These are phyloP conservation scores for Stagonosporopsis tanaceti DNA, from an alignment of 2,329 filamentous ascomycete genomes.

Conservation along the genomic window DNA sequence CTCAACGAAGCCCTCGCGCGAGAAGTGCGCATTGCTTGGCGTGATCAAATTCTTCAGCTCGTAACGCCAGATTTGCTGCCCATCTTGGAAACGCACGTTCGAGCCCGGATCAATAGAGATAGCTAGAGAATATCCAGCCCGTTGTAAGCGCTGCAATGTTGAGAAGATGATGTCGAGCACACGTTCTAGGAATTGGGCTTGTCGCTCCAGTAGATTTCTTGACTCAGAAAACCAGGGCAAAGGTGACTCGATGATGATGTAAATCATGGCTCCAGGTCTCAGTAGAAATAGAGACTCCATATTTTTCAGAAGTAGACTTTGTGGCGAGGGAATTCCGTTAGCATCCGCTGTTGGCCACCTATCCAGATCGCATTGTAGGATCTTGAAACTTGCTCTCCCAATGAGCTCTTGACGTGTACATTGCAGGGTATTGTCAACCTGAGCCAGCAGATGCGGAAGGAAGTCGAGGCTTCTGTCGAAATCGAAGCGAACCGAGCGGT, in stretches of 20 bases:
- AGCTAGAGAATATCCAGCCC: constrained; percentile 5
- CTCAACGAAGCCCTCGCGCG: constrained; percentile 8
- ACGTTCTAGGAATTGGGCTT: constrained; percentile 8
- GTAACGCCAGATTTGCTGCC: constrained; percentile 18
- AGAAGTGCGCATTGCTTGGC: constrained; percentile 14
- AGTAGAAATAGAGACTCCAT: constrained; percentile 17
- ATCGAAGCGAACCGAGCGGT: constrained; percentile 17
- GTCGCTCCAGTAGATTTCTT: constrained; percentile 13
- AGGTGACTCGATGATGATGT: constrained; percentile 11
- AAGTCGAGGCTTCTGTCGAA: constrained; percentile 18
- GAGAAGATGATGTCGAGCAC: constrained; percentile 16
- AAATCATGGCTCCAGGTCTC: constrained; percentile 10
- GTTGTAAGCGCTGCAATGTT: not conserved
- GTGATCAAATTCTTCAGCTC: constrained; percentile 19
- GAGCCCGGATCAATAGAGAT: constrained; percentile 16
- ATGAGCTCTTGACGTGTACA: constrained; percentile 14
- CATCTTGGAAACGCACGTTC: constrained; percentile 11
- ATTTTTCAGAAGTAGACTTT: constrained; percentile 12
- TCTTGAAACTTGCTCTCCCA: constrained; percentile 16
- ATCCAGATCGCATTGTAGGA: constrained; percentile 14
- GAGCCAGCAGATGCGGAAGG: constrained; percentile 16
- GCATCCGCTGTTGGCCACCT: constrained; percentile 13
- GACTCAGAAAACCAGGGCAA: constrained; percentile 12
- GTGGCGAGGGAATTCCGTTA: constrained; percentile 14
- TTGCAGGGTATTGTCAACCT: constrained; percentile 11